Evolutionary conservation across 169 alveolate genomes (phyloP).

Genomic region (Plasmodium knowlesi): DNA sequence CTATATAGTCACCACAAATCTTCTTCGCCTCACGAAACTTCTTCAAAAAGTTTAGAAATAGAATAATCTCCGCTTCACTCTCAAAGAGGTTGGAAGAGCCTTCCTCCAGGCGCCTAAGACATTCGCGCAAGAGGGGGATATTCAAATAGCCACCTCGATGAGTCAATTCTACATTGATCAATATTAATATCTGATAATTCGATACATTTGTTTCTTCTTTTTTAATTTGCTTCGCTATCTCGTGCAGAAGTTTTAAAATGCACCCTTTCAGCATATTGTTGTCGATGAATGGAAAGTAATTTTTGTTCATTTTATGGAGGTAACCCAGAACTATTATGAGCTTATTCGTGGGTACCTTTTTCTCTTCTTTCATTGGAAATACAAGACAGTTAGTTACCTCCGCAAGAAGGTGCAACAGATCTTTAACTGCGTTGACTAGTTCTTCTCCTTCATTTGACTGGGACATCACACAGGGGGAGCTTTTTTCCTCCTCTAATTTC

Average conservation of each 20-base stretch:
- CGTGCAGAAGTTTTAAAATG: neutral
- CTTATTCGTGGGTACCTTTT: neutral
- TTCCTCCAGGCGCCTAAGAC: neutral
- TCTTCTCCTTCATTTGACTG: neutral
- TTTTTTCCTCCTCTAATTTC: neutral
- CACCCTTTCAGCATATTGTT: neutral
- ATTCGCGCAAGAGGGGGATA: neutral
- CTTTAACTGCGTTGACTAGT: neutral
- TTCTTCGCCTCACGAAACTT: neutral
- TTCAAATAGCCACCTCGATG: neutral
- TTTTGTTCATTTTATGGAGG: constrained; percentile 19
- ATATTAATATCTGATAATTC: constrained; percentile 10
- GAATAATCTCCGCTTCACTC: constrained; percentile 25
- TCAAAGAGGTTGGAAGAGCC: neutral
- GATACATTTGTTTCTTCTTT: neutral
- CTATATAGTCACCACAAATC: neutral
- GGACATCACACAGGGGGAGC: neutral
- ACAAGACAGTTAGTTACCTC: neutral
- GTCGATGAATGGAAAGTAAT: neutral
- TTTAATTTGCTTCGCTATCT: neutral
- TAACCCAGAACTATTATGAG: constrained; percentile 23
- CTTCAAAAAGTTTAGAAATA: neutral
- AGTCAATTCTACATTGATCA: constrained; percentile 23
- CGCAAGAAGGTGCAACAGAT: neutral
- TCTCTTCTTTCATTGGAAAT: neutral